Evolutionary conservation across 257 asterid species (phyloP).

Genomic region (Rhazya stricta): DNA sequence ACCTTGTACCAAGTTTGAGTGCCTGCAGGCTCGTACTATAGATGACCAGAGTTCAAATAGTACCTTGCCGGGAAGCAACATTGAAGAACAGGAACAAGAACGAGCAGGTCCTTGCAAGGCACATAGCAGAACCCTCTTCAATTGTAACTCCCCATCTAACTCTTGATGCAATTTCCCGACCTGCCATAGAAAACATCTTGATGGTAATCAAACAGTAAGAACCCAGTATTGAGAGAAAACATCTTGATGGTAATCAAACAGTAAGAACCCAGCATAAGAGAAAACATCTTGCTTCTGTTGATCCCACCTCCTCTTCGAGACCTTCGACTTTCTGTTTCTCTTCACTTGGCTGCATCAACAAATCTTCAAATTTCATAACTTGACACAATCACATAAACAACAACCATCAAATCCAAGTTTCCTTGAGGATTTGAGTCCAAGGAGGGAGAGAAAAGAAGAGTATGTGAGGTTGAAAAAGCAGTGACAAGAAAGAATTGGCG

Average conservation of each 20-base stretch:
- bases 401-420: not conserved
- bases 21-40: not conserved
- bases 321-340: slow-evolving; percentile 39
- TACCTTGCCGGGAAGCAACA: slow-evolving; percentile 50
- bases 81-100: slow-evolving; percentile 51
- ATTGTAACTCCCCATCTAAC: slow-evolving; percentile 61
- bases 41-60: not conserved
- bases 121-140: slow-evolving; percentile 63
- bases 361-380: slow-evolving; percentile 83
- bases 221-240: not conserved
- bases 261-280: not conserved
- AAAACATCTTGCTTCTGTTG: not conserved
- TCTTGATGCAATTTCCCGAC: slow-evolving; percentile 56
- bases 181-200: slow-evolving; percentile 22
- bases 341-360: slow-evolving; percentile 69
- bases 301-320: slow-evolving; percentile 54
- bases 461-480: not conserved
- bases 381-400: not conserved
- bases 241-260: not conserved
- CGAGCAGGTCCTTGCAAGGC: slow-evolving; percentile 68
- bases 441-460: not conserved
- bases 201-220: not conserved
- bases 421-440: no score
- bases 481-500: not conserved
- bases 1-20: no score